These are phyloP conservation scores for Fraxinus pennsylvanica DNA, from an alignment of 257 asterid genomes.

Conservation along the genomic window DNA sequence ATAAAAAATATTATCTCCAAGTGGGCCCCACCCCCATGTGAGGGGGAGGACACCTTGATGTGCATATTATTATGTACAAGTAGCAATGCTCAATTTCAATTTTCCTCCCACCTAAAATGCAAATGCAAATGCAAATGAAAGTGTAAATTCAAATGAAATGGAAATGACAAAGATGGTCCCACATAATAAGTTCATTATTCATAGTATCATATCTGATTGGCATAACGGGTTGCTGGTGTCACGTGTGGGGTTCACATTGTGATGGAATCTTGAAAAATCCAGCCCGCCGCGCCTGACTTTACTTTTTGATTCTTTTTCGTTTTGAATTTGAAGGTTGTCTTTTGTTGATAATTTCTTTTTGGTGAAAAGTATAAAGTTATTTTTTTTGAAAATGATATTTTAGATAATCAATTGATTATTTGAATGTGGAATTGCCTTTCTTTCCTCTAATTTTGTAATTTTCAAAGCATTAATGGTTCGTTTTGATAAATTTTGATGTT, in stretches of 20 bases:
- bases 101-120: conserved; percentile 23
- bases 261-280: conserved; percentile 26
- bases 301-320: background rate
- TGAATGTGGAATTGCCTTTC: too few relatives aligned
- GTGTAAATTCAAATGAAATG: background rate
- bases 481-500: too few relatives aligned
- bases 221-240: conserved; percentile 32
- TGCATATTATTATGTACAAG: too few relatives aligned
- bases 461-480: too few relatives aligned
- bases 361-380: too few relatives aligned
- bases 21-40: too few relatives aligned
- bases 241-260: conserved; percentile 34
- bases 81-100: conserved; percentile 8
- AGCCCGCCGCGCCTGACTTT: conserved; percentile 30
- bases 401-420: too few relatives aligned
- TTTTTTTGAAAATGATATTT: too few relatives aligned
- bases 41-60: too few relatives aligned
- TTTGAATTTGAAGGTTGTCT: background rate
- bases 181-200: background rate
- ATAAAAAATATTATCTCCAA: too few relatives aligned
- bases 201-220: conserved; percentile 19
- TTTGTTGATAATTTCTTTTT: background rate
- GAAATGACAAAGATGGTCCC: conserved; percentile 18
- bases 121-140: conserved; percentile 17
- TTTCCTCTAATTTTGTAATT: too few relatives aligned